phyloP scores from a whole-genome alignment of 371 early-diverging fungal species.

The Mucor velutinosus region DNA sequence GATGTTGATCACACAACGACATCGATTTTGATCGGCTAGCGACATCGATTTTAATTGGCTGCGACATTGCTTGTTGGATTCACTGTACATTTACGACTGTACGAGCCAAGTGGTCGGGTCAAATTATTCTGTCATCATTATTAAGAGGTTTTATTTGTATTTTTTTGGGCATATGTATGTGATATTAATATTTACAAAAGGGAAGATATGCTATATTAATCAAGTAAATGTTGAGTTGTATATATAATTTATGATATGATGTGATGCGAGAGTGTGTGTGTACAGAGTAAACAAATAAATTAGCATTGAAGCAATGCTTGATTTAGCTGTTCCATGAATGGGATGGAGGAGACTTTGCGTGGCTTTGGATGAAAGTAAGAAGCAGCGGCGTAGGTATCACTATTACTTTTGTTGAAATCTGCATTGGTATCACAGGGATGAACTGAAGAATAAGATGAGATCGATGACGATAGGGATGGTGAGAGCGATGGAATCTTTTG shows the following conservation, averaged over 20 bases:
- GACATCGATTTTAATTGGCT: not conserved
- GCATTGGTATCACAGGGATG: not conserved
- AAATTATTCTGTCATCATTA: not conserved
- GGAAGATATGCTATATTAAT: not conserved
- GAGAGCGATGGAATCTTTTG: slow-evolving; percentile 19
- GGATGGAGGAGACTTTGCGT: slow-evolving; percentile 9
- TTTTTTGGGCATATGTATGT: not conserved
- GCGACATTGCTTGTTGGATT: slow-evolving; percentile 5
- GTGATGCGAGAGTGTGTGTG: not conserved
- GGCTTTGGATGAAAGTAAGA: slow-evolving; percentile 20
- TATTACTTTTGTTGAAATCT: not conserved
- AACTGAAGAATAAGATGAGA: slow-evolving; percentile 12
- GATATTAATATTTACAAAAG: not conserved
- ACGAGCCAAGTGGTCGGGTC: not conserved
- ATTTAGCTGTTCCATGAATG: slow-evolving; percentile 25
- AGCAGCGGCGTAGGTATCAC: not conserved
- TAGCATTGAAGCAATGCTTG: slow-evolving; percentile 19
- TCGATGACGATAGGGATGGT: slow-evolving; percentile 22
- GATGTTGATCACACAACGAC: too few relatives aligned
- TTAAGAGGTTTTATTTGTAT: not conserved
- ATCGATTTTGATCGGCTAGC: not conserved
- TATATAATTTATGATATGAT: not conserved
- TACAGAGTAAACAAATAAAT: not conserved
- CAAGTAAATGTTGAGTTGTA: not conserved
- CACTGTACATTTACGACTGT: not conserved